phyloP scores from a whole-genome alignment of 192 early-diverging fungal species.

The Lobosporangium transversale region DNA sequence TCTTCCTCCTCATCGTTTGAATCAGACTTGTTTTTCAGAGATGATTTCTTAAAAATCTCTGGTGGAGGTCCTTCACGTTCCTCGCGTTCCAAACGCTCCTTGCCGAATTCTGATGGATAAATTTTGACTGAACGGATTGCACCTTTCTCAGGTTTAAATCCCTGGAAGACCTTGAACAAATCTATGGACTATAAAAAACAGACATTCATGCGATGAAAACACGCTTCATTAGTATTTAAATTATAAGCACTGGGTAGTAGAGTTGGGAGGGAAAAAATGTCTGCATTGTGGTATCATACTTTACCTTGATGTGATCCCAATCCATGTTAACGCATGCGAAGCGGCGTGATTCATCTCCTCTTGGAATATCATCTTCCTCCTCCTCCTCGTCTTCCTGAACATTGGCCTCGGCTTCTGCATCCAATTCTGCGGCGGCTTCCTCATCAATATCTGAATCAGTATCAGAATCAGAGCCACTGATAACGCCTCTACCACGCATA shows the following conservation, averaged over 20 bases:
- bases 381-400: constrained; percentile 60
- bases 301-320: constrained; percentile 90
- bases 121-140: constrained; percentile 80
- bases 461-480: constrained; percentile 64
- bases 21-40: constrained; percentile 17
- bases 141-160: constrained; percentile 81
- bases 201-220: no score
- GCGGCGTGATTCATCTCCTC: constrained; percentile 72
- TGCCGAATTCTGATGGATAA: constrained; percentile 91
- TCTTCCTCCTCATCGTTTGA: constrained; percentile 26
- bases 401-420: constrained; percentile 49
- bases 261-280: neutral
- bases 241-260: neutral
- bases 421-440: constrained; percentile 54
- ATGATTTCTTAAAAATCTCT: constrained; percentile 68
- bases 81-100: constrained; percentile 77
- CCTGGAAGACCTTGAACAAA: constrained; percentile 85
- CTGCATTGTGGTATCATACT: neutral
- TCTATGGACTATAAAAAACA: constrained; percentile 67
- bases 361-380: constrained; percentile 56
- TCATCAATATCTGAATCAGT: constrained; percentile 56
- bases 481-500: constrained; percentile 84
- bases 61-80: constrained; percentile 78
- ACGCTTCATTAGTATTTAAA: no score
- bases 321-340: constrained; percentile 94